phyloP scores from a whole-genome alignment of 257 asterid genomes.

The Dorcoceras hygrometricum region DNA sequence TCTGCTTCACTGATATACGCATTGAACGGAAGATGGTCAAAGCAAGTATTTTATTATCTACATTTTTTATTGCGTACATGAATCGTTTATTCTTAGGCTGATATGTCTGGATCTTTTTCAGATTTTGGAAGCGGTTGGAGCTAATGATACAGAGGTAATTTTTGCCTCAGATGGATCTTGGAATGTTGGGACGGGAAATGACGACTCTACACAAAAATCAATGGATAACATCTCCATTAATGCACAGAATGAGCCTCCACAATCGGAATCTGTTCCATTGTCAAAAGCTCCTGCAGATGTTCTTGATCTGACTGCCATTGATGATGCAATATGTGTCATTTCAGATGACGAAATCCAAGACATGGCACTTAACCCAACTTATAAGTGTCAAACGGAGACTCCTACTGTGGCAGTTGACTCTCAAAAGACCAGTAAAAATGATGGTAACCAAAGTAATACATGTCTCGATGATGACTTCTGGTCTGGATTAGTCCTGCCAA shows the following conservation, averaged over 20 bases:
- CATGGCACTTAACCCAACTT: constrained; percentile 29
- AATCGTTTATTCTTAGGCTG: constrained; percentile 12
- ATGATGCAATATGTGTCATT: constrained; percentile 37
- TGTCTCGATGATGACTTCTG: constrained; percentile 42
- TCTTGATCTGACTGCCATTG: constrained; percentile 61
- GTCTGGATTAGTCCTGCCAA: constrained; percentile 47
- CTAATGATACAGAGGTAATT: constrained; percentile 47
- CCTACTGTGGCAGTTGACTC: constrained; percentile 24
- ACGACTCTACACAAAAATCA: constrained; percentile 39
- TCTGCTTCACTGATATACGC: constrained; percentile 82
- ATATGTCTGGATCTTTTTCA: constrained; percentile 31
- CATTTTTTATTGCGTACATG: constrained; percentile 5
- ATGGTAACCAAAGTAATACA: constrained; percentile 30
- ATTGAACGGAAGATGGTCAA: constrained; percentile 68
- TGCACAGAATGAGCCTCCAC: constrained; percentile 33
- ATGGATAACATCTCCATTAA: constrained; percentile 31
- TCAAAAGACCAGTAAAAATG: constrained; percentile 15
- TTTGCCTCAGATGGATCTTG: constrained; percentile 84
- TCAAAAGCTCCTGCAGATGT: constrained; percentile 29
- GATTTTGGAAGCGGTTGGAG: constrained; percentile 70
- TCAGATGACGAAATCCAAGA: constrained; percentile 38
- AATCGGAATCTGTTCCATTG: constrained; percentile 28
- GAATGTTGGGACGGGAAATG: constrained; percentile 49
- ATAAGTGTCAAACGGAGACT: constrained; percentile 22
- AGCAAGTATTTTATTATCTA: constrained; percentile 61